Evolutionary conservation across 768 basidiomycete genomes (phyloP).

Genomic region (Coprinellus micaceus): DNA sequence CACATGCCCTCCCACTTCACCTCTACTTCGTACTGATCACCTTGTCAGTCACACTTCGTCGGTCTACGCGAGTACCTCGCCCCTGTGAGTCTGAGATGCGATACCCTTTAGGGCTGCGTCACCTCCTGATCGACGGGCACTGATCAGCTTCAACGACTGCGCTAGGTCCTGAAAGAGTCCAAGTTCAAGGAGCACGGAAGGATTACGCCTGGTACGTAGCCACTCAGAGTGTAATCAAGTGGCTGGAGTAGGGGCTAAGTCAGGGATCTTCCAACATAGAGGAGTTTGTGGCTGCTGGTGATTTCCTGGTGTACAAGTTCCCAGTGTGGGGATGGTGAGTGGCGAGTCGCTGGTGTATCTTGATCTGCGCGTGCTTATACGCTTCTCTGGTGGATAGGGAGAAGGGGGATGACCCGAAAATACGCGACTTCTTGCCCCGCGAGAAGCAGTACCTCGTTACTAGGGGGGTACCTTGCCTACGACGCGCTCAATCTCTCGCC

Average conservation of each 20-base stretch:
- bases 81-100: constrained; percentile 60
- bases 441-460: constrained; percentile 98
- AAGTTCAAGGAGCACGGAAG: constrained; percentile 99
- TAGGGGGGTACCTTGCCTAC: constrained; percentile 93
- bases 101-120: too few species aligned
- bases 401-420: constrained; percentile 81
- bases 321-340: constrained; percentile 94
- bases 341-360: background rate
- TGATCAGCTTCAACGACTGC: constrained; percentile 30
- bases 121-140: constrained; percentile 18
- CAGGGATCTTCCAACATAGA: constrained; percentile 48
- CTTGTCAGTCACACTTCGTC: constrained; percentile 81
- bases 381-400: constrained; percentile 83
- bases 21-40: constrained; percentile 1
- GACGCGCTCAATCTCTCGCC: constrained; percentile 86
- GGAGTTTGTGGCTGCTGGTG: constrained; percentile 97
- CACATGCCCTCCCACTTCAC: background rate
- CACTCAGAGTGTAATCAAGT: constrained; percentile 4
- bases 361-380: background rate
- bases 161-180: constrained; percentile 90
- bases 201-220: constrained; percentile 84
- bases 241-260: constrained; percentile 11
- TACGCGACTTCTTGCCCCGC: constrained; percentile 86
- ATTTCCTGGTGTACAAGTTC: constrained; percentile 97
- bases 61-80: constrained; percentile 92